Evolutionary conservation across 1,139 yeast genomes (phyloP).

Genomic region (Pichia sp.): DNA sequence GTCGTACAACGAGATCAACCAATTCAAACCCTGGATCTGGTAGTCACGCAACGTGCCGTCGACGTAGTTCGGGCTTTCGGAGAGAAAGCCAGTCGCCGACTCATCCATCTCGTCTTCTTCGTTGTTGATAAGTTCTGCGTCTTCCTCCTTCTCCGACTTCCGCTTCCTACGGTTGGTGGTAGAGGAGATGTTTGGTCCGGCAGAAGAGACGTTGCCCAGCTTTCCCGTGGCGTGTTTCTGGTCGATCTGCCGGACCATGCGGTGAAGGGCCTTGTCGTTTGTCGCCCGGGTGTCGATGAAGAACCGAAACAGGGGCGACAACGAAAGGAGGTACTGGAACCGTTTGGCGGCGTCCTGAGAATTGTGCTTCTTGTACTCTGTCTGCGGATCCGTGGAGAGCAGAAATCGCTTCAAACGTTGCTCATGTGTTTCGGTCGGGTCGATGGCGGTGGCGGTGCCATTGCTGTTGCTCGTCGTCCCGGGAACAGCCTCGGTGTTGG

Average conservation of each 20-base stretch:
- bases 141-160: constrained; percentile 88
- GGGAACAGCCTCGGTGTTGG: background rate
- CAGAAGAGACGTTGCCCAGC: constrained; percentile 20
- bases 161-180: constrained; percentile 39
- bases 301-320: constrained; percentile 82
- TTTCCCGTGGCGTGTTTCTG: constrained; percentile 34
- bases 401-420: constrained; percentile 47
- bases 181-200: constrained; percentile 18
- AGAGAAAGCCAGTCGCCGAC: constrained; percentile 55
- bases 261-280: constrained; percentile 62
- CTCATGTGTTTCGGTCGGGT: constrained; percentile 16
- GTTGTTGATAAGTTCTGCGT: constrained; percentile 76
- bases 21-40: constrained; percentile 86
- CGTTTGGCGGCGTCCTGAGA: constrained; percentile 68
- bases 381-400: constrained; percentile 47
- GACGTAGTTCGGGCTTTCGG: constrained; percentile 73
- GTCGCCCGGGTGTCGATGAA: constrained; percentile 81
- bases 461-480: background rate
- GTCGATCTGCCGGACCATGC: constrained; percentile 53
- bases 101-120: constrained; percentile 62
- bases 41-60: constrained; percentile 74
- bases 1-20: constrained; percentile 82
- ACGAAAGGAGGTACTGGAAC: constrained; percentile 74
- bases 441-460: constrained; percentile 13
- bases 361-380: constrained; percentile 52